phyloP scores from a whole-genome alignment of 352 stramenopile species.

The Pythium insidiosum region DNA sequence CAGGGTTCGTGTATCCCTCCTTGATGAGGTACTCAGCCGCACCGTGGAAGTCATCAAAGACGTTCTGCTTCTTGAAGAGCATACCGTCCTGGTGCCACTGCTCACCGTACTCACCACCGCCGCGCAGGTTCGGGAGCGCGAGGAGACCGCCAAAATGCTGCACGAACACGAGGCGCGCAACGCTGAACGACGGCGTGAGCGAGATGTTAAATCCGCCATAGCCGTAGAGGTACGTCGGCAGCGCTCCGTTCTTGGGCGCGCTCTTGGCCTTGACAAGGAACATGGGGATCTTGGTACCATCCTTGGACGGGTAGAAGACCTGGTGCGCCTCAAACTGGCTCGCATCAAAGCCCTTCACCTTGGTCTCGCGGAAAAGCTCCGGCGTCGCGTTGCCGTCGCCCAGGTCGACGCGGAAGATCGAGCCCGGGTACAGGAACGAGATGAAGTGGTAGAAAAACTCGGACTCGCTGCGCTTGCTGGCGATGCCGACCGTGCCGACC shows the following conservation, averaged over 20 bases:
- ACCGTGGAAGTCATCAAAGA: slow-evolving; percentile 95
- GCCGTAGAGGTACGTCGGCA: slow-evolving; percentile 90
- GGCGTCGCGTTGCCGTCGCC: slow-evolving; percentile 20
- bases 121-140: slow-evolving; percentile 91
- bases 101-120: slow-evolving; percentile 90
- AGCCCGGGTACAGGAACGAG: slow-evolving; percentile 78
- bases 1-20: slow-evolving; percentile 80
- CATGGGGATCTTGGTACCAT: slow-evolving; percentile 94
- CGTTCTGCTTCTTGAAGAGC: slow-evolving; percentile 90
- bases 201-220: slow-evolving; percentile 96
- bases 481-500: slow-evolving; percentile 56
- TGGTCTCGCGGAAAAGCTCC: slow-evolving; percentile 66
- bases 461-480: slow-evolving; percentile 61
- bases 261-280: slow-evolving; percentile 90
- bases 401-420: slow-evolving; percentile 71
- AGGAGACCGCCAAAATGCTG: slow-evolving; percentile 89
- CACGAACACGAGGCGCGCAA: slow-evolving; percentile 83
- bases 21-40: slow-evolving; percentile 90
- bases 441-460: slow-evolving; percentile 89
- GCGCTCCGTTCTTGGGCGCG: slow-evolving; percentile 62
- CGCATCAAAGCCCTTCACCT: slow-evolving; percentile 77
- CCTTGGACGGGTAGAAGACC: slow-evolving; percentile 87
- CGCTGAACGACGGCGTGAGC: slow-evolving; percentile 86
- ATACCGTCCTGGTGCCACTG: slow-evolving; percentile 90
- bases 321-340: slow-evolving; percentile 76